Percentiles rank a stretch among this genome's conserved stretches.
Conservation (phyloP, 371 early-diverging fungal genomes). For the Mortierella sp. region DNA sequence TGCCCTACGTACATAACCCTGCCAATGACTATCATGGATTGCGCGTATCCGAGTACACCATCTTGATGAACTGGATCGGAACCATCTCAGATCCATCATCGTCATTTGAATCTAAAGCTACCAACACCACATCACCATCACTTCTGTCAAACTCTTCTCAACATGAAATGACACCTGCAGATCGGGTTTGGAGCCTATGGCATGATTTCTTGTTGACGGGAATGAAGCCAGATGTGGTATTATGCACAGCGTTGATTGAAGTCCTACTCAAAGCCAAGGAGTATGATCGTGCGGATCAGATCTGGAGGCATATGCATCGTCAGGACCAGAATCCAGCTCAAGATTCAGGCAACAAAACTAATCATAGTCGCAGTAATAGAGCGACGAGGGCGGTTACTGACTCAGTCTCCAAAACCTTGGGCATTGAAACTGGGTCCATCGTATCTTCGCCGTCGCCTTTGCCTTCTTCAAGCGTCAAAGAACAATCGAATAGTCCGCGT, state of each 20-base stretch:
- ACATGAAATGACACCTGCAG: constrained; percentile 2
- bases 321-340: background rate
- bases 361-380: too few species aligned
- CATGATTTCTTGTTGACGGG: constrained; percentile 45
- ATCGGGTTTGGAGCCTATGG: constrained; percentile 46
- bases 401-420: constrained; percentile 10
- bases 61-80: constrained; percentile 54
- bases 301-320: constrained; percentile 39
- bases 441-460: background rate
- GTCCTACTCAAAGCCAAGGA: constrained; percentile 37
- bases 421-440: background rate
- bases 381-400: background rate
- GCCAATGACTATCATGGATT: constrained; percentile 39
- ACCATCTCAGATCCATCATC: constrained; percentile 1
- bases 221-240: constrained; percentile 52
- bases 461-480: background rate
- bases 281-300: constrained; percentile 32
- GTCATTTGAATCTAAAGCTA: background rate
- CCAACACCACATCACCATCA: background rate
- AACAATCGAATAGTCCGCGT: background rate
- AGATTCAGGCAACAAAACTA: background rate
- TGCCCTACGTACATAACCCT: constrained; percentile 5
- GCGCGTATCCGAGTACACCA: constrained; percentile 46
- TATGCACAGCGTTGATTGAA: constrained; percentile 38
- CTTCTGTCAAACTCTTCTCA: background rate